Evolutionary conservation across 768 basidiomycete species (phyloP), one percentile per base, ranked within the genome.

Genomic region (Lactarius quietus): DNA sequence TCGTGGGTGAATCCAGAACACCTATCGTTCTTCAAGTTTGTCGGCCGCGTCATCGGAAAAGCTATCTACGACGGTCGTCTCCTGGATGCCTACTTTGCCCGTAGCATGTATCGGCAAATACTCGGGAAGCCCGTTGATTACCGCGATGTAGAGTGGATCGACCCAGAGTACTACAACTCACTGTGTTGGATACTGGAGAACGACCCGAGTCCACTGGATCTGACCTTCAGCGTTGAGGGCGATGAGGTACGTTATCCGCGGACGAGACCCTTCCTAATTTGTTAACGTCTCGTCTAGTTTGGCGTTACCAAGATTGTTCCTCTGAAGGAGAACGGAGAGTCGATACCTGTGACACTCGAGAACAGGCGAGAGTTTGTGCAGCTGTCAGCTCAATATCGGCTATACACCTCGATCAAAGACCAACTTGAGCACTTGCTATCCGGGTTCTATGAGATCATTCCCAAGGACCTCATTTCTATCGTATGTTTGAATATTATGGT

Each of bases 181-280:
- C 80, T 99, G 14, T 92, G 92, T 72, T 99, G 97, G 97, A 98
- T 99, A 76, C 78, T 98, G 68, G 95, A 98, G 73, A 98, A 99
- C 74, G 95, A 97, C 72, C 91, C 92, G 7, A 90, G 88, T 26
- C 78, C 83, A 23, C 75, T 95, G 69, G 93, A 99, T 66, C 81
- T 98, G 65, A 97, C 87, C 17, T 98, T 98, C 79, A 94, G 93
- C 67, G 90, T 95, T 36, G 96, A 99, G 76, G 92, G 92, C 1
- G 96, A 98, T 68, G 94, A 98, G 84, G 92, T 90, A 67, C 38
- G 80, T 80, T 57, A 52, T 59, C 51, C n/a, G n/a, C 14, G 10
- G 66, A 43, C 20, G 28, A 52, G 23, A 48, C 23, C 29, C 12
- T 51, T 57, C 39, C 51, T 73, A 68, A 33, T 70, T 59, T 35